Conservation (phyloP, 345 rosid genomes). For the Ceriops tagal region DNA sequence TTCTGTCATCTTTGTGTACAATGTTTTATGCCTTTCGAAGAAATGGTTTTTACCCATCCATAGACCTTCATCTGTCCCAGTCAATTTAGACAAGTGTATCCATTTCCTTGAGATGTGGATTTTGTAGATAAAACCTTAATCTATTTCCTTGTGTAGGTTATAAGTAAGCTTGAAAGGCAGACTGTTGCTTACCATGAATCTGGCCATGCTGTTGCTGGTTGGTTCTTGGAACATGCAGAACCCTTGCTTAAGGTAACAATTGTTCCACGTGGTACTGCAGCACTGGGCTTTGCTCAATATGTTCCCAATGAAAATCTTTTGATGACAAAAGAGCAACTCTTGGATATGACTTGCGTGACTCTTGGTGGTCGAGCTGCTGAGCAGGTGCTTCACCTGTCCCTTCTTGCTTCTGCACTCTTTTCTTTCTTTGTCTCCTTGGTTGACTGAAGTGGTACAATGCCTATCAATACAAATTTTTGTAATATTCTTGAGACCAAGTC, state of each 20-base stretch:
- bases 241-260: conserved; percentile 95
- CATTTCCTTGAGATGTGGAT: background rate
- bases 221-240: conserved; percentile 96
- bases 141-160: conserved; percentile 43
- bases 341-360: conserved; percentile 95
- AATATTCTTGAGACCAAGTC: too few species aligned
- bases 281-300: conserved; percentile 93
- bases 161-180: conserved; percentile 83
- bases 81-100: background rate
- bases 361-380: conserved; percentile 98
- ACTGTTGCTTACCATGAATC: conserved; percentile 98
- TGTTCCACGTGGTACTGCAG: conserved; percentile 96
- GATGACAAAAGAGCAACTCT: conserved; percentile 94
- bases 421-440: background rate
- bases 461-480: background rate
- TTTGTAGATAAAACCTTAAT: background rate
- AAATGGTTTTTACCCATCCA: background rate
- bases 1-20: background rate
- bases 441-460: background rate
- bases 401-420: background rate
- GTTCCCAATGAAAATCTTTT: conserved; percentile 95
- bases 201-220: conserved; percentile 91
- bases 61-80: background rate
- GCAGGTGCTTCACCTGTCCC: conserved; percentile 45
- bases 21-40: background rate